Percentiles rank a stretch among this genome's conserved stretches.
These are phyloP conservation scores for Tetrahymena thermophila DNA, from an alignment of 73 alveolate species.

Conservation along the genomic window DNA sequence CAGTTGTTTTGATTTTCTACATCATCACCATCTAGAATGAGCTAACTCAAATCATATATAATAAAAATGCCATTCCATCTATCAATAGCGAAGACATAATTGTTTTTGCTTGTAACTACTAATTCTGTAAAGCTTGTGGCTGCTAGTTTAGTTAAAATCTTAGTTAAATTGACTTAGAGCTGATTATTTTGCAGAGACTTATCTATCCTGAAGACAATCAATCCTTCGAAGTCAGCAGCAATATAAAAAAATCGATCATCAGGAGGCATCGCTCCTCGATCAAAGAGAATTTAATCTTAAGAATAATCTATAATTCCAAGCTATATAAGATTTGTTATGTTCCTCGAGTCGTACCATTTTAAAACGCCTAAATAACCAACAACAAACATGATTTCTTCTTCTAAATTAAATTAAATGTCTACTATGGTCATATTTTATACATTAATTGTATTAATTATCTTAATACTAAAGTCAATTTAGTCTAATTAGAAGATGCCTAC, in stretches of 20 bases:
- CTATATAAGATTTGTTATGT: background rate
- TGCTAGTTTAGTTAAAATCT: background rate
- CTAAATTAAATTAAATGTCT: background rate
- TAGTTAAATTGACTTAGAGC: background rate
- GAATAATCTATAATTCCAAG: background rate
- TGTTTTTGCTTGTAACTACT: background rate
- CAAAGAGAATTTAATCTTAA: background rate
- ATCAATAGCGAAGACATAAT: background rate
- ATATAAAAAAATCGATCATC: background rate
- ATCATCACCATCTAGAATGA: background rate
- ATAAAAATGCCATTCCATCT: background rate
- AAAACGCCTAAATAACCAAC: background rate
- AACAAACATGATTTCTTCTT: background rate
- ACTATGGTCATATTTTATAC: background rate
- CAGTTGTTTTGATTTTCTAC: background rate
- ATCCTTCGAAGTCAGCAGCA: background rate
- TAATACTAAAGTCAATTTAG: background rate
- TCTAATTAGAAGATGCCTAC: background rate
- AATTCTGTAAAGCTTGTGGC: background rate
- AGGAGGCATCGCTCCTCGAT: background rate
- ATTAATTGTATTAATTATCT: background rate
- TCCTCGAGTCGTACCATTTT: background rate
- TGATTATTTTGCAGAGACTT: background rate
- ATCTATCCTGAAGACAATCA: background rate
- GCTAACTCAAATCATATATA: background rate